These are phyloP conservation scores for Populus trichocarpa DNA, from an alignment of 441 rosid genomes.

Conservation along the genomic window DNA sequence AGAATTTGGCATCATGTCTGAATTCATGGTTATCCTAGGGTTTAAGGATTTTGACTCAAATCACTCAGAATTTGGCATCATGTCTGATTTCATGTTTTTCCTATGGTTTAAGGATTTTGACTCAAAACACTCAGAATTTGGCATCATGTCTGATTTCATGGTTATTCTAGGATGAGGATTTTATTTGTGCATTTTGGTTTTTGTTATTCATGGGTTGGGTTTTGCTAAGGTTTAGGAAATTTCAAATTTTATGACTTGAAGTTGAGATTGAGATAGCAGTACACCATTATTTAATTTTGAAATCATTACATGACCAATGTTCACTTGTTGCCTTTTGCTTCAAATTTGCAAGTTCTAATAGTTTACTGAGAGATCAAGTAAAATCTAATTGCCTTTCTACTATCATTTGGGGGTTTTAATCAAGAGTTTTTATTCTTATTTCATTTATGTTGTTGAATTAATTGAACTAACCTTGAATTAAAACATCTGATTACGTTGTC, in stretches of 20 bases:
- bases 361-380: background rate
- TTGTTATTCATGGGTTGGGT: background rate
- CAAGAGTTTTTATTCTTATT: background rate
- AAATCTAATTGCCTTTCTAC: background rate
- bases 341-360: background rate
- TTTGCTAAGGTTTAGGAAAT: background rate
- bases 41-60: background rate
- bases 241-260: background rate
- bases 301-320: background rate
- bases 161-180: background rate
- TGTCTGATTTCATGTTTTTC: too few relatives aligned
- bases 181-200: too few relatives aligned
- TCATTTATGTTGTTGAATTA: background rate
- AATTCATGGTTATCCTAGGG: background rate
- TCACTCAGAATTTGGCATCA: background rate
- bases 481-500: background rate
- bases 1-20: background rate
- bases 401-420: background rate
- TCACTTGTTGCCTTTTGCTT: background rate
- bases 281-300: background rate
- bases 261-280: background rate
- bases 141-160: too few relatives aligned
- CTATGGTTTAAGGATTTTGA: constrained; percentile 1
- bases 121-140: background rate
- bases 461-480: background rate